Percentiles rank a stretch among this genome's conserved stretches.
These are phyloP conservation scores for Achaetomium macrosporum DNA, from an alignment of 2,329 filamentous ascomycete species.

Conservation along the genomic window DNA sequence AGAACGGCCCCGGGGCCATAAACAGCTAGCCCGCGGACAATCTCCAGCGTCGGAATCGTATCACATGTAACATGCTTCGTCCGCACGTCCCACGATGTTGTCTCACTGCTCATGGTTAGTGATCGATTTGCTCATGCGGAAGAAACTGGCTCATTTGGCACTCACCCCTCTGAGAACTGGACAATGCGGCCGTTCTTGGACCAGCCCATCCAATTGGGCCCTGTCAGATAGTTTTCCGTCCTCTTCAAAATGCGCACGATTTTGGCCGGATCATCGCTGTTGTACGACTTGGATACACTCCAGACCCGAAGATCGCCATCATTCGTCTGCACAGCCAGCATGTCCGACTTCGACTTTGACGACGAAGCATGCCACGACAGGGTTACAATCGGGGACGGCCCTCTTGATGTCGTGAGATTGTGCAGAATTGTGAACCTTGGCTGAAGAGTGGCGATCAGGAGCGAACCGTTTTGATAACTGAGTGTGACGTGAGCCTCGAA, in stretches of 20 bases:
- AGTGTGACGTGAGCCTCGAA: constrained; percentile 8
- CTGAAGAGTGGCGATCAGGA: constrained; percentile 81
- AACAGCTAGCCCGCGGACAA: constrained; percentile 74
- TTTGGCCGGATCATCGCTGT: constrained; percentile 69
- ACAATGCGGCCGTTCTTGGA: constrained; percentile 96
- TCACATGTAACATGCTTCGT: constrained; percentile 97
- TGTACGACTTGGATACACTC: constrained; percentile 82
- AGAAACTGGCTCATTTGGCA: constrained; percentile 22
- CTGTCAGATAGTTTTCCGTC: constrained; percentile 64
- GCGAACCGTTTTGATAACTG: constrained; percentile 92
- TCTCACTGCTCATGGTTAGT: constrained; percentile 57
- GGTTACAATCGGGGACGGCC: constrained; percentile 79
- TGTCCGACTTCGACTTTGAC: constrained; percentile 92
- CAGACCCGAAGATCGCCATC: constrained; percentile 92
- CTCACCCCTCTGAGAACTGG: constrained; percentile 85
- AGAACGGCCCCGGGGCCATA: constrained; percentile 87
- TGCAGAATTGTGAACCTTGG: constrained; percentile 92
- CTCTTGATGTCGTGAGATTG: constrained; percentile 76
- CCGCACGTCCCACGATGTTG: constrained; percentile 90
- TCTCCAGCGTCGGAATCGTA: constrained; percentile 75
- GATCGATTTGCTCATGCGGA: constrained; percentile 7
- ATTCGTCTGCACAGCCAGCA: constrained; percentile 87
- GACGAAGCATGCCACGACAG: constrained; percentile 96
- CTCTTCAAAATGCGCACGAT: constrained; percentile 83
- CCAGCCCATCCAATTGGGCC: constrained; percentile 95